A percentile compares a stretch with the other conserved stretches of the same genome.
These are phyloP conservation scores for Xylariales sp. DNA, from an alignment of 2,329 filamentous ascomycete species.

Conservation along the genomic window DNA sequence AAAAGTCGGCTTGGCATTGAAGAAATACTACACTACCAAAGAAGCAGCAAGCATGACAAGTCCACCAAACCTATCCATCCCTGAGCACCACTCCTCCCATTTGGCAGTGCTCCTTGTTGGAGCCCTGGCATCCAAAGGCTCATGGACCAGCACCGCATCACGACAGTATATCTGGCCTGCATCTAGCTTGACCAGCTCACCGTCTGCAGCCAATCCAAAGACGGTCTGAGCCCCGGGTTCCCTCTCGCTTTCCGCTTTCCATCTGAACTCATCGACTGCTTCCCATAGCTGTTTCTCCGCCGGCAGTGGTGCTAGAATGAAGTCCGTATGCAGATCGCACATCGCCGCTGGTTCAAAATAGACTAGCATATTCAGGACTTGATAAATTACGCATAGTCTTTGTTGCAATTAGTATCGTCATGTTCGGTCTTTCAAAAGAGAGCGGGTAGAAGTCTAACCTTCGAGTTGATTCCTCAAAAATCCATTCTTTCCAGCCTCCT, in stretches of 20 bases:
- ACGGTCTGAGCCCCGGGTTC: slow-evolving; percentile 16
- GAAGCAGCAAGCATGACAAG: slow-evolving; percentile 42
- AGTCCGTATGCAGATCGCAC: slow-evolving; percentile 29
- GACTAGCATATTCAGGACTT: slow-evolving; percentile 36
- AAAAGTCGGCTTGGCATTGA: too few relatives aligned
- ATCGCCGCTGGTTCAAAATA: slow-evolving; percentile 34
- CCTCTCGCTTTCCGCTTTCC: slow-evolving; percentile 28
- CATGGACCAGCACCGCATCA: neutral
- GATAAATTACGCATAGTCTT: slow-evolving; percentile 35
- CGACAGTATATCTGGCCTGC: slow-evolving; percentile 13
- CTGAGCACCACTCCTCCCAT: slow-evolving; percentile 41
- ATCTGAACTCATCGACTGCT: slow-evolving; percentile 28
- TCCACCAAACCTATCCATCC: slow-evolving; percentile 39
- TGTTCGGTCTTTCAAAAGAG: neutral
- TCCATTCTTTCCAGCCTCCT: slow-evolving; percentile 33
- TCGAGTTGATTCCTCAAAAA: slow-evolving; percentile 35
- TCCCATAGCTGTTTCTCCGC: slow-evolving; percentile 39
- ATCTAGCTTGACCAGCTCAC: slow-evolving; percentile 28
- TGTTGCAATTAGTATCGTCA: slow-evolving; percentile 10
- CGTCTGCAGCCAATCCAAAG: slow-evolving; percentile 27
- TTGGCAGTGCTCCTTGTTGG: slow-evolving; percentile 17
- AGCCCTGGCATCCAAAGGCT: neutral
- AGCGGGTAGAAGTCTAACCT: slow-evolving; percentile 20
- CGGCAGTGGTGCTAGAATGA: slow-evolving; percentile 38
- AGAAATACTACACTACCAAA: neutral